Evolutionary conservation across 2,329 filamentous ascomycete genomes (phyloP), one percentile per base, ranked within the genome.

Genomic region (Lecanicillium sp.): DNA sequence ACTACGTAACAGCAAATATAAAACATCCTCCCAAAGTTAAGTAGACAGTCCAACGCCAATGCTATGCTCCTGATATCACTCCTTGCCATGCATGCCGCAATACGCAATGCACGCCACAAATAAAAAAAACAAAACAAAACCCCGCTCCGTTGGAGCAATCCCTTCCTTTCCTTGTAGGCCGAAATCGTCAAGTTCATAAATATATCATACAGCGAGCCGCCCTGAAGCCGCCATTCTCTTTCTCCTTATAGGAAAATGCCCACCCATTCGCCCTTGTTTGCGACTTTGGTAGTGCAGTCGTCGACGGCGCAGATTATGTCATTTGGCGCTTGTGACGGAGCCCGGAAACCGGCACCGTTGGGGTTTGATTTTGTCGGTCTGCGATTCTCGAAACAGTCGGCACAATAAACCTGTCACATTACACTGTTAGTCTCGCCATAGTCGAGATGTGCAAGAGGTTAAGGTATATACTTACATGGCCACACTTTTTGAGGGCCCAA

Each of bases 401-500:
- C 70, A 57, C 78, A 82, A 51, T 78, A 82, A 12, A 81, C 77
- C 77, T 81, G 30, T n/a, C n/a, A n/a, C n/a, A n/a, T n/a, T 9
- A 9, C 14, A 14, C 25, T 27, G 45, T 45, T 33, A 43, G 41
- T 36, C n/a, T n/a, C n/a, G n/a, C n/a, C n/a, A n/a, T n/a, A n/a
- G n/a, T n/a, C n/a, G n/a, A n/a, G n/a, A n/a, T n/a, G n/a, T n/a
- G n/a, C 8, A 34, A 16, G 15, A 22, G 20, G 17, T 30, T 28
- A 36, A n/a, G 8, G 15, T 5, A 28, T n/a, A n/a, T 19, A 58
- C 70, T 54, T 73, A 96, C 92, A 65, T 98, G 92, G 47, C 92
- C 92, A 57, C 92, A 98, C 37, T 73, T 73, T 60, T 89, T 95
- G 27, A 92, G 72, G 1, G 92, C 83, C 88, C 89, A 96, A 45